Evolutionary conservation across 164 flowering plant genomes (phyloP), one percentile per base, ranked within the genome.

Genomic region (Liriodendron chinense): DNA sequence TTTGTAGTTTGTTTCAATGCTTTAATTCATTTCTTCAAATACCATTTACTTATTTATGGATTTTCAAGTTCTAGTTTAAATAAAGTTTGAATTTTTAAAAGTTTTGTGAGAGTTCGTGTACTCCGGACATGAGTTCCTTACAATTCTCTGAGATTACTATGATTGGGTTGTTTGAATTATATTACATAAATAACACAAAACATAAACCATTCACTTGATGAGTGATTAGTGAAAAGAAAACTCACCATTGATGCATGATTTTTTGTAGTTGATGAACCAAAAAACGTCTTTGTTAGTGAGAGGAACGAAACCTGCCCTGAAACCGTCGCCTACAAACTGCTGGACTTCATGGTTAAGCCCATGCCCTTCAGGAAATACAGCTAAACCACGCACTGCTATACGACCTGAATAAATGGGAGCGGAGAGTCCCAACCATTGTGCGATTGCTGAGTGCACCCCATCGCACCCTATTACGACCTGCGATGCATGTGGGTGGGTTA

Each of bases 391-490:
- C 20, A 83, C 83, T 0, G 86, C 86, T 26, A 64, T 73, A 69
- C 91, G 78, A 16, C 91, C 90, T 1, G 87, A 80, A 56, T 80
- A 25, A 0, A 84, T 80, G 0, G 88, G 84, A 2, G 69, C 80
- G 0, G 24, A 1, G 1, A 90, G 83, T 7, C 88, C 89, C 28
- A 90, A 74, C 87, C 88, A 85, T 2, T 53, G 79, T 20, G 88
- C 87, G 72, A 90, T 87, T 23, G 71, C 66, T 1, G 93, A 90
- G 83, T 87, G 84, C 43, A 85, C 86, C 56, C 91, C 91, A 47
- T 90, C 91, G 49, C 91, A 90, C 49, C 93, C 93, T 8, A 88
- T 84, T 74, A 89, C 50, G 24, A 82, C 80, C 91, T 85, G 68
- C 56, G 34, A 56, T 20, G 16, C 62, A 13, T 14, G 62, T 13